These are phyloP conservation scores for Jatropha curcas DNA, from an alignment of 345 rosid genomes.

Conservation along the genomic window DNA sequence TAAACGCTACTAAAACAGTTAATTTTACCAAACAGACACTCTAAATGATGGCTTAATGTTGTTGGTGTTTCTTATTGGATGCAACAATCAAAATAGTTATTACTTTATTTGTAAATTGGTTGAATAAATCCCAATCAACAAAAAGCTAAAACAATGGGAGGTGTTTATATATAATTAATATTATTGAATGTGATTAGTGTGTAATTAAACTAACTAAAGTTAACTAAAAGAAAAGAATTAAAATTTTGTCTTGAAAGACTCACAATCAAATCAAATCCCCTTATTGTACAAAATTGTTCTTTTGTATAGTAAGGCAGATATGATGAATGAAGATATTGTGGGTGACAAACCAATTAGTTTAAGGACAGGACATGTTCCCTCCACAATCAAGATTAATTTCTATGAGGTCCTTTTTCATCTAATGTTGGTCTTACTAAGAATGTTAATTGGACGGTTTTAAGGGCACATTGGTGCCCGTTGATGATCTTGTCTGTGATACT, in stretches of 20 bases:
- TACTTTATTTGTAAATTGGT: too few species aligned
- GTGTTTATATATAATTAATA: too few species aligned
- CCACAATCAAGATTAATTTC: neutral
- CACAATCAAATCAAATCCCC: too few species aligned
- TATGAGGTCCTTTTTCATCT: neutral
- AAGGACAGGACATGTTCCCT: neutral
- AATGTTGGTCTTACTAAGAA: neutral
- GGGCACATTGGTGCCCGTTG: neutral
- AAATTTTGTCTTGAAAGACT: too few species aligned
- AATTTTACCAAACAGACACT: too few species aligned
- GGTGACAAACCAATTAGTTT: constrained; percentile 6
- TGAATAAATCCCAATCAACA: too few species aligned
- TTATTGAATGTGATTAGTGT: too few species aligned
- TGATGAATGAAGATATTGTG: constrained; percentile 21
- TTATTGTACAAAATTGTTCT: too few species aligned
- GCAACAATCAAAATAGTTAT: neutral
- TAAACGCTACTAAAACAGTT: too few species aligned
- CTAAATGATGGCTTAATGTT: neutral
- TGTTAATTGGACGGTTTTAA: constrained; percentile 1
- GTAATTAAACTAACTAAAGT: neutral
- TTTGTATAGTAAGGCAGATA: constrained; percentile 8
- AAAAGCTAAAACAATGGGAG: too few species aligned
- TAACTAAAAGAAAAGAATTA: neutral
- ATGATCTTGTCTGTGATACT: neutral
- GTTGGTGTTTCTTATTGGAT: neutral